Evolutionary conservation across 192 early-diverging fungal species (phyloP), one percentile per base, ranked within the genome.

Genomic region (Coemansia sp.): DNA sequence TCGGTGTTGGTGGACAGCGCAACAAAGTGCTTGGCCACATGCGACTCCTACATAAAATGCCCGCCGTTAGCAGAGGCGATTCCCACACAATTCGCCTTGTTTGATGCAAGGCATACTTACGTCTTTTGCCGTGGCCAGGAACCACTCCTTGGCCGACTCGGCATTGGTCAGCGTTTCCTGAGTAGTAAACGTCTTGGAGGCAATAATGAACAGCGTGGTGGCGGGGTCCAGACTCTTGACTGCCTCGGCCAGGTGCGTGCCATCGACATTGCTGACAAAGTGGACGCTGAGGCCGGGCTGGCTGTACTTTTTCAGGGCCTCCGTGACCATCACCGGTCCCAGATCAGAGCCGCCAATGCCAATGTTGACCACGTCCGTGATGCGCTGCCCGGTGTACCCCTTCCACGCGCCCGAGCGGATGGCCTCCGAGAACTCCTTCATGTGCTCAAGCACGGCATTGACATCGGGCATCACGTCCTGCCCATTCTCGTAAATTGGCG

Each of bases 131-230:
- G 70, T 77, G 39, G 84, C 67, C 41, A 97, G 76, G 81, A 97
- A 96, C 96, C 96, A 98, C 23, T 78, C 77, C 79, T 91, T 94
- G 57, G 96, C 96, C 21, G 93, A 89, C 38, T 82, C 83, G 11
- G 96, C 96, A 58, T 98, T 98, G 55, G 94, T 96, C 61, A 98
- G 91, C 40, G 96, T 98, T 71, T 98, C 96, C 73, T 97, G 96
- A 40, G 96, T 98, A 16, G 96, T 98, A 50, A 97, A 98, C 14
- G 96, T 98, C 86, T 98, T 98, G 50, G 87, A 90, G 26, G 96
- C 96, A 54, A 98, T 82, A 57, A 98, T 97, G 72, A 97, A 98
- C 56, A 98, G 69, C 6, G 91, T 83, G 10, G 90, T 90, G 52
- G 93, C 93, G 18, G 93, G 88, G 65, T 95, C 72, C 51, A 93